Evolutionary conservation across 1,139 yeast species (phyloP), one percentile per base, ranked within the genome.

Genomic region (Kodamaea arcana): DNA sequence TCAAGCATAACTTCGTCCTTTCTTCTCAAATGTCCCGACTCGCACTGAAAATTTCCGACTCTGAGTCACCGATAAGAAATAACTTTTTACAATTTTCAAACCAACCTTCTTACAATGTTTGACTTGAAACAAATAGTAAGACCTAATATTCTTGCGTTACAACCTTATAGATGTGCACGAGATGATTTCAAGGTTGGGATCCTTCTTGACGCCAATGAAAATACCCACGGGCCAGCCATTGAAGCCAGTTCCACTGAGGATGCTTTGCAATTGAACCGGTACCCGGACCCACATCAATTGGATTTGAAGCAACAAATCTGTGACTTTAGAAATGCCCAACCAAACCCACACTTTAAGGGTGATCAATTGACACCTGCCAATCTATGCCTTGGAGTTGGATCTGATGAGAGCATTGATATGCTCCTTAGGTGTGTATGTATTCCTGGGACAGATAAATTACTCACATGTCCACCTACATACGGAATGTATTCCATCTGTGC

Each of bases 401-500:
- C 97, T 1, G 99, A 92, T 55, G 99, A 92, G 59, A 81, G 94
- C 50, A 88, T 94, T 37, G 99, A 92, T 57, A 73, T 94, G 36
- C 62, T 92, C 37, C 80, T 92, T 43, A 70, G 99, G 48, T 86
- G 95, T 37, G 75, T 84, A 35, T 87, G 97, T 54, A 65, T 62
- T 11, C 98, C 99, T 3, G 85, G 83, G 0, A 71, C 68, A 44
- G 96, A 88, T 42, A 90, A 87, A 57, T 62, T 94, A 50, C 62
- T 92, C 47, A 75, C 80, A 2, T 83, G 96, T 56, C 97, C 98
- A 4, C 98, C 98, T 24, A 92, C 98, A 0, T 92, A 92, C 53
- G 97, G 98, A 9, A 92, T 92, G 99, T 92, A 92, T 65, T 63
- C 83, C 2, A 90, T 94, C 27, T 84, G 95, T 55, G 94, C 97